Conservation (phyloP, 768 basidiomycete species). For the Xerocomellus chrysenteron region DNA sequence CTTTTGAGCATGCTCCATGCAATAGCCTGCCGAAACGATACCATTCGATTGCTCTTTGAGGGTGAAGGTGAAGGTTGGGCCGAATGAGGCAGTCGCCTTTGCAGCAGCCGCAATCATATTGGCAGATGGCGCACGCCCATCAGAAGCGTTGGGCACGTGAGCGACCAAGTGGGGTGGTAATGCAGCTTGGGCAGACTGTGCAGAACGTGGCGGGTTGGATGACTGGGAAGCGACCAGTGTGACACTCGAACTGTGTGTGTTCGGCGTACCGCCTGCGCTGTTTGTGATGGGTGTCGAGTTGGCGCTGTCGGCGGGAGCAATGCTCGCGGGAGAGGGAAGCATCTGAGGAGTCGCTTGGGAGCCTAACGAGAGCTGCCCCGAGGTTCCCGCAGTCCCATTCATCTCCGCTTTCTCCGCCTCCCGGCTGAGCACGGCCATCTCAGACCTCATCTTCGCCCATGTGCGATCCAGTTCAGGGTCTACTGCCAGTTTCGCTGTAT, state of each 20-base stretch:
- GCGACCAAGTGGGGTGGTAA: constrained; percentile 38
- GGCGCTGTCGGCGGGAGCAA: constrained; percentile 63
- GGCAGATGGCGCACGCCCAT: constrained; percentile 29
- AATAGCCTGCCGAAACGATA: constrained; percentile 42
- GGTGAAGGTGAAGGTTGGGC: constrained; percentile 23
- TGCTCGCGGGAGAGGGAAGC: constrained; percentile 78
- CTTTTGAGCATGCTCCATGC: constrained; percentile 49
- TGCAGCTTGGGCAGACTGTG: constrained; percentile 35
- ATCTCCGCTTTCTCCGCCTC: constrained; percentile 38
- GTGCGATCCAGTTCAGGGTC: constrained; percentile 36
- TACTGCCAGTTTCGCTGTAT: constrained; percentile 34
- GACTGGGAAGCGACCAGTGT: constrained; percentile 27
- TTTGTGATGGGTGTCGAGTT: constrained; percentile 71
- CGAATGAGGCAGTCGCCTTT: constrained; percentile 30
- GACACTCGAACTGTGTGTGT: constrained; percentile 30
- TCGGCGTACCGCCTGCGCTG: constrained; percentile 56
- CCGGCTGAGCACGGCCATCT: constrained; percentile 32
- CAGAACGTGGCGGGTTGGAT: constrained; percentile 29
- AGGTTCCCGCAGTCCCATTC: constrained; percentile 26
- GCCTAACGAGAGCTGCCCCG: constrained; percentile 26
- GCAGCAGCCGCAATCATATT: constrained; percentile 32
- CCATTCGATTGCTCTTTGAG: constrained; percentile 34
- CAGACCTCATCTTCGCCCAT: constrained; percentile 34
- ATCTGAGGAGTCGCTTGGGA: constrained; percentile 59
- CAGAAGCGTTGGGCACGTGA: constrained; percentile 30